A percentile compares a stretch with the other conserved stretches of the same genome.
These are phyloP conservation scores for Phytopythium kandeliae DNA, from an alignment of 352 stramenopile species.

Conservation along the genomic window DNA sequence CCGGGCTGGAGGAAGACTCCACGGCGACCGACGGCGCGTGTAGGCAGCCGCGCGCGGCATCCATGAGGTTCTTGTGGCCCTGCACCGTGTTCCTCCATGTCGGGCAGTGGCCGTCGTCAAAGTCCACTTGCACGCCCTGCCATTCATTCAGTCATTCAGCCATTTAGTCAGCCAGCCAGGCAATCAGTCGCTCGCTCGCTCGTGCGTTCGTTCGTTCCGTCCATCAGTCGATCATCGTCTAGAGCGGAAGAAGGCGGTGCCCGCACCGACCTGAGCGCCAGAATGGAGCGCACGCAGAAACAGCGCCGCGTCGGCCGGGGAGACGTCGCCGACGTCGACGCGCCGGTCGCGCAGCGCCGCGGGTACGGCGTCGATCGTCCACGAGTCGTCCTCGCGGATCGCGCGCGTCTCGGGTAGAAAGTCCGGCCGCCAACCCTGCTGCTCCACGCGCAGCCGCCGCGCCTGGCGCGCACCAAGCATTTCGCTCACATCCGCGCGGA, in stretches of 20 bases:
- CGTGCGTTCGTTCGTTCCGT: no score
- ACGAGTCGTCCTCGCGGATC: conserved; percentile 58
- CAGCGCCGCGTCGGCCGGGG: conserved; percentile 85
- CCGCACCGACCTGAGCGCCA: conserved; percentile 87
- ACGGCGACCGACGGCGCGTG: conserved; percentile 14
- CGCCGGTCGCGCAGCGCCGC: conserved; percentile 80
- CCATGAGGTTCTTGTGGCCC: conserved; percentile 90
- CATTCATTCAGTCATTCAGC: background rate
- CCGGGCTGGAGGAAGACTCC: conserved; percentile 26
- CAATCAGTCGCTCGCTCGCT: no score
- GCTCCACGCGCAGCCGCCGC: conserved; percentile 44
- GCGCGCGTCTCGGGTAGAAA: conserved; percentile 73
- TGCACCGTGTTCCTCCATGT: conserved; percentile 91
- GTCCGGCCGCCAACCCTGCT: conserved; percentile 67
- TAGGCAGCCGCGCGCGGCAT: conserved; percentile 77
- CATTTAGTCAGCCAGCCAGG: no score
- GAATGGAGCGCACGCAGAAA: conserved; percentile 93
- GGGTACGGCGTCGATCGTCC: conserved; percentile 59
- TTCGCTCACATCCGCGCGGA: conserved; percentile 52
- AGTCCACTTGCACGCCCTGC: conserved; percentile 69
- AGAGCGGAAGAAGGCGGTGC: no score
- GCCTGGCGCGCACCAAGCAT: conserved; percentile 54
- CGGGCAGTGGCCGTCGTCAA: conserved; percentile 79
- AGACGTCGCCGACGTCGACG: conserved; percentile 93
- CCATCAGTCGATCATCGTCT: no score